These are phyloP conservation scores for Hypsizygus ulmarius DNA, from an alignment of 1,284 basidiomycete species.

Conservation along the genomic window DNA sequence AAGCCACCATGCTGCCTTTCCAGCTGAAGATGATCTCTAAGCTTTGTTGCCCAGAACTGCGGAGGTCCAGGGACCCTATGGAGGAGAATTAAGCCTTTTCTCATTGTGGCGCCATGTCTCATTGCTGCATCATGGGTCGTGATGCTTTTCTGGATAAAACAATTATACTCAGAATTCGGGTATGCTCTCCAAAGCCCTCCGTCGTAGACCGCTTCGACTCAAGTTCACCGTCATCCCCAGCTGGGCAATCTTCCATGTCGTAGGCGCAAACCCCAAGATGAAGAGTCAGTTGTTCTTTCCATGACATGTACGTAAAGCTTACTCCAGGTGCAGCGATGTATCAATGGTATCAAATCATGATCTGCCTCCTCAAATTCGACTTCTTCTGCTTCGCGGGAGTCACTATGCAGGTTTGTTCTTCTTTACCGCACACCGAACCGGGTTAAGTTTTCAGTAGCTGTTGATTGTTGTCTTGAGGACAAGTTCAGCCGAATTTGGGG, in stretches of 20 bases:
- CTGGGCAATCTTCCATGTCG: conserved; percentile 84
- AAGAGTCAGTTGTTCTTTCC: conserved; percentile 53
- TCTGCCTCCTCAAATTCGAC: conserved; percentile 84
- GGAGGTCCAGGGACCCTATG: conserved; percentile 44
- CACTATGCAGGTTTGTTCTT: conserved; percentile 68
- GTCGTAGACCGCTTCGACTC: conserved; percentile 1
- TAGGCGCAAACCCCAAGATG: conserved; percentile 77
- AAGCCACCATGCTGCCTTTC: conserved; percentile 7
- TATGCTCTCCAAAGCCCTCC: conserved; percentile 27
- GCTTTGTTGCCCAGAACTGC: conserved; percentile 40
- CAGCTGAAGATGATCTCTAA: conserved; percentile 3
- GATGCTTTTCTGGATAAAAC: conserved; percentile 53
- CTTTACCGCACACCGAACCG: neutral
- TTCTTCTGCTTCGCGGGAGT: conserved; percentile 85
- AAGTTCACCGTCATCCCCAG: conserved; percentile 32
- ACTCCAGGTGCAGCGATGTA: conserved; percentile 62
- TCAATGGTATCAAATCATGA: conserved; percentile 80
- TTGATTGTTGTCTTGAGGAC: conserved; percentile 68
- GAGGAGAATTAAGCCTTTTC: conserved; percentile 41
- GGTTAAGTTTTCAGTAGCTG: conserved; percentile 40
- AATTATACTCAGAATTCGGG: conserved; percentile 63
- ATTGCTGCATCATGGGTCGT: conserved; percentile 51
- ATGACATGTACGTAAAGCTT: conserved; percentile 8
- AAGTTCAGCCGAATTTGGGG: conserved; percentile 70
- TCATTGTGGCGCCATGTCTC: conserved; percentile 54